Percentiles rank a stretch among this genome's conserved stretches.
phyloP scores from a whole-genome alignment of 768 basidiomycete genomes.

The Russula lepida region DNA sequence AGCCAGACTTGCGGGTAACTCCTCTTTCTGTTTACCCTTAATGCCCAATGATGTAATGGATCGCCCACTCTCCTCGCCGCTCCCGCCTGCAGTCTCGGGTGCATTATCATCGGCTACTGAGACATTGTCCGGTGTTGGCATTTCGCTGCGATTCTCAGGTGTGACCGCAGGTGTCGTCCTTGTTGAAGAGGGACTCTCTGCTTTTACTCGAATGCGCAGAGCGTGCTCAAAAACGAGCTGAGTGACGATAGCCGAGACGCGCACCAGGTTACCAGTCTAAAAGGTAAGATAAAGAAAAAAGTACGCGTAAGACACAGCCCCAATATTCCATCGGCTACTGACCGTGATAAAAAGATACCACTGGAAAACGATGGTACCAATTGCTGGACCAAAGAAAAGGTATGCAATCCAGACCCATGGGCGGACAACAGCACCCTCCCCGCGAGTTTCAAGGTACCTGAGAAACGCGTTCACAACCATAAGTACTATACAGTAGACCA shows the following conservation, averaged over 20 bases:
- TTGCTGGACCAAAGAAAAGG: slow-evolving; percentile 41
- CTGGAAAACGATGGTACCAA: slow-evolving; percentile 40
- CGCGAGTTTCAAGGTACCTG: slow-evolving; percentile 51
- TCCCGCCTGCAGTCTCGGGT: slow-evolving; percentile 4
- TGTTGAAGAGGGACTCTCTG: slow-evolving; percentile 27
- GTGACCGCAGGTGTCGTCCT: slow-evolving; percentile 17
- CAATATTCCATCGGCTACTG: not conserved
- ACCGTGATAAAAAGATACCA: slow-evolving; percentile 41
- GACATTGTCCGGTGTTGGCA: slow-evolving; percentile 22
- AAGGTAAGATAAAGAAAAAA: too few relatives aligned
- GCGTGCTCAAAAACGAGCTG: slow-evolving; percentile 51
- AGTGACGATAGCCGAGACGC: slow-evolving; percentile 39
- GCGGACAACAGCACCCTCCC: slow-evolving; percentile 38
- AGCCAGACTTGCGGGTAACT: not conserved
- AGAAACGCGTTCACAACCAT: not conserved
- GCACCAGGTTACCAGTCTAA: slow-evolving; percentile 33
- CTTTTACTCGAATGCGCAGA: slow-evolving; percentile 44
- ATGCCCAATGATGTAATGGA: slow-evolving; percentile 8
- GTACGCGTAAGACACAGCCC: not conserved
- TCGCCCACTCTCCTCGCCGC: slow-evolving; percentile 17
- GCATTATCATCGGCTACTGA: slow-evolving; percentile 17
- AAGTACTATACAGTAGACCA: not conserved
- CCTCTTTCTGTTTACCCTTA: slow-evolving; percentile 19
- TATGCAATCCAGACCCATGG: slow-evolving; percentile 64
- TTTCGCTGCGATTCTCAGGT: slow-evolving; percentile 22